These are phyloP conservation scores for Yamadazyma sp. DNA, from an alignment of 1,139 yeast genomes.

Conservation along the genomic window DNA sequence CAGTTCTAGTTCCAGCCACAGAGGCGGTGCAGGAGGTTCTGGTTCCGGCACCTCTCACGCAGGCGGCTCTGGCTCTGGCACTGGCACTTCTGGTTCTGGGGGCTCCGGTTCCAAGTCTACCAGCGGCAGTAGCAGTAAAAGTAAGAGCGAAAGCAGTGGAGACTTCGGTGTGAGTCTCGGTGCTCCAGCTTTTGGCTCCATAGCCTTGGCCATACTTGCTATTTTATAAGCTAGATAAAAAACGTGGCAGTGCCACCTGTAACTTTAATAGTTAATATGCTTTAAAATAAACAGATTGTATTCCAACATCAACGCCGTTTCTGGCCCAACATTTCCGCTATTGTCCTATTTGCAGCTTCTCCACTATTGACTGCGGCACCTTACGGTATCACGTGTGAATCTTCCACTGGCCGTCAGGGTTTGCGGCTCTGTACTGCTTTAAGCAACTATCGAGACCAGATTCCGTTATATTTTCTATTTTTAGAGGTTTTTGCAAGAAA, in stretches of 20 bases:
- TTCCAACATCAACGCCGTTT: not conserved
- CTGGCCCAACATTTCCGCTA: too few species aligned
- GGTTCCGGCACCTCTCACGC: not conserved
- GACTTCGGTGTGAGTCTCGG: constrained; percentile 17
- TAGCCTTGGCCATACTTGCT: constrained; percentile 49
- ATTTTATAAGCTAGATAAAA: constrained; percentile 31
- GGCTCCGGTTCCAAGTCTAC: constrained; percentile 1
- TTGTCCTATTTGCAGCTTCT: too few species aligned
- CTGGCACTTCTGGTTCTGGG: not conserved
- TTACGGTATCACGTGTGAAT: too few species aligned
- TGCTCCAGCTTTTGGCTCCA: constrained; percentile 30
- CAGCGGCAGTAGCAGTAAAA: constrained; percentile 3
- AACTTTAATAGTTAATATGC: not conserved
- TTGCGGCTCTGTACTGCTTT: not conserved
- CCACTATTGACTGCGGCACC: too few species aligned
- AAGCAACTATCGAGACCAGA: not conserved
- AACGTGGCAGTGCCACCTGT: not conserved
- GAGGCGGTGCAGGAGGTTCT: not conserved
- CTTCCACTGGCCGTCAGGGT: too few species aligned
- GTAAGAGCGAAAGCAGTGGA: constrained; percentile 14
- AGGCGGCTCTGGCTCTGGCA: not conserved
- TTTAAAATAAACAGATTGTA: not conserved
- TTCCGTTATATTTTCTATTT: not conserved
- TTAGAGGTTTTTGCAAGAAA: not conserved
- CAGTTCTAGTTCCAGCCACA: too few species aligned